These are phyloP conservation scores for Parastagonospora avenae DNA, from an alignment of 2,329 filamentous ascomycete genomes.

Conservation along the genomic window DNA sequence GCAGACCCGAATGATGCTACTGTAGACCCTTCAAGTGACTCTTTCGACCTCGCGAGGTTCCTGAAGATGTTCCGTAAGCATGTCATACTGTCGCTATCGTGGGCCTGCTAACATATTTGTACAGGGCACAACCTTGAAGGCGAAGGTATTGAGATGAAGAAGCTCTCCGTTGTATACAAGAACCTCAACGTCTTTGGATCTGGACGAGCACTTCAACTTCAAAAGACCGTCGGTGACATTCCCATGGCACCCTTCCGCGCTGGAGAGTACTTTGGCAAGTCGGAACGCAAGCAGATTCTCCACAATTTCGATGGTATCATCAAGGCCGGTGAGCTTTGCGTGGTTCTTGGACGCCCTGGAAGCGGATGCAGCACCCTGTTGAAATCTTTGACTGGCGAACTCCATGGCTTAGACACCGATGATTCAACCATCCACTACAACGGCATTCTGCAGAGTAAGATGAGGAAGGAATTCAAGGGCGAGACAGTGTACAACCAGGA, in stretches of 20 bases:
- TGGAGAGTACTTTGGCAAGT: conserved; percentile 56
- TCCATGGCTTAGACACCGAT: conserved; percentile 62
- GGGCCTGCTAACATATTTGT: neutral
- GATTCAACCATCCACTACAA: conserved; percentile 66
- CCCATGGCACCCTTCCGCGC: conserved; percentile 63
- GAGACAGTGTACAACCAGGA: conserved; percentile 55
- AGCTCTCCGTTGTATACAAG: conserved; percentile 67
- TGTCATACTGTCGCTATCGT: neutral
- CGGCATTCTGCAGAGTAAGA: conserved; percentile 52
- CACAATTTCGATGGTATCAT: conserved; percentile 60
- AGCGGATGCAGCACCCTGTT: conserved; percentile 69
- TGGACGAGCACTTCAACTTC: conserved; percentile 69
- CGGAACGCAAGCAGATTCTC: conserved; percentile 61
- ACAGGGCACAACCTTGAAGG: conserved; percentile 56
- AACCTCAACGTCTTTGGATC: conserved; percentile 70
- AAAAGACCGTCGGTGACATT: conserved; percentile 68
- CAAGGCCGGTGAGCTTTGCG: conserved; percentile 55
- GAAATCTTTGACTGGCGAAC: conserved; percentile 65
- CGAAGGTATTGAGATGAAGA: conserved; percentile 60
- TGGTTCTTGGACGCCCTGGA: conserved; percentile 56
- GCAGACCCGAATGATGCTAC: conserved; percentile 50
- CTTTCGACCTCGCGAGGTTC: conserved; percentile 62
- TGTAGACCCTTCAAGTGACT: conserved; percentile 57
- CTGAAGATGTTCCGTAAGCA: conserved; percentile 49
- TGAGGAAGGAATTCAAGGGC: conserved; percentile 55